phyloP scores from a whole-genome alignment of 2,329 filamentous ascomycete species.

The Davidsoniella eucalypti region DNA sequence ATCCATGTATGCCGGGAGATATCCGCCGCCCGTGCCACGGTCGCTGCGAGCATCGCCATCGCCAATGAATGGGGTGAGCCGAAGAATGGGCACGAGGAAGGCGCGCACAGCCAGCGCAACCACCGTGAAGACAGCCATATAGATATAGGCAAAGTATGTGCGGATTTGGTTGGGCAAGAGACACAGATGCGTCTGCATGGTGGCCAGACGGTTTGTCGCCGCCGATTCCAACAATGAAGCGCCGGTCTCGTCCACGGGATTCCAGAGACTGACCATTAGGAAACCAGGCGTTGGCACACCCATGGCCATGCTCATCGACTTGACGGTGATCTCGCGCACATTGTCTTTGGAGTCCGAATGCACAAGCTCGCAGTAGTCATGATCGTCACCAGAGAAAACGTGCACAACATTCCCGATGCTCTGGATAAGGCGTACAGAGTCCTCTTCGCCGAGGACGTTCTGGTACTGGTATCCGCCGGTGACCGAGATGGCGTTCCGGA shows the following conservation, averaged over 20 bases:
- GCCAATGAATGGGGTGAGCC: slow-evolving; percentile 36
- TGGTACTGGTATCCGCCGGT: slow-evolving; percentile 84
- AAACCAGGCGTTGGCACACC: slow-evolving; percentile 79
- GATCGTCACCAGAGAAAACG: slow-evolving; percentile 90
- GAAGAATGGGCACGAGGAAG: slow-evolving; percentile 38
- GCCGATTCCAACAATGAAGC: slow-evolving; percentile 3
- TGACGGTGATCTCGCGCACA: slow-evolving; percentile 78
- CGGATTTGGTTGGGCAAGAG: slow-evolving; percentile 75
- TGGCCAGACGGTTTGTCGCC: slow-evolving; percentile 27
- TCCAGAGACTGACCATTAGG: slow-evolving; percentile 77
- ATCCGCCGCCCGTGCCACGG: slow-evolving; percentile 14
- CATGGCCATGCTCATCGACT: slow-evolving; percentile 93
- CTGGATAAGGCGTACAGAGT: slow-evolving; percentile 60
- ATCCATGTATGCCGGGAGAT: slow-evolving; percentile 35
- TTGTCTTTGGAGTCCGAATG: slow-evolving; percentile 54
- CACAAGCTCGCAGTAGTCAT: slow-evolving; percentile 87
- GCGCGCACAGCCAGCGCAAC: slow-evolving; percentile 35
- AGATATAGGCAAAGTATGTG: slow-evolving; percentile 65
- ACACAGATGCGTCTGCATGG: slow-evolving; percentile 78
- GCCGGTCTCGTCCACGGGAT: slow-evolving; percentile 49
- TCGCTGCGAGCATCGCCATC: slow-evolving; percentile 19
- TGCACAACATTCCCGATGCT: slow-evolving; percentile 69
- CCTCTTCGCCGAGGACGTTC: slow-evolving; percentile 65
- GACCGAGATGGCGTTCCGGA: slow-evolving; percentile 64
- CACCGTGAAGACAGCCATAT: slow-evolving; percentile 39